Evolutionary conservation across 345 rosid species (phyloP), one percentile per base, ranked within the genome.

Genomic region (Streptanthus diversifolius): DNA sequence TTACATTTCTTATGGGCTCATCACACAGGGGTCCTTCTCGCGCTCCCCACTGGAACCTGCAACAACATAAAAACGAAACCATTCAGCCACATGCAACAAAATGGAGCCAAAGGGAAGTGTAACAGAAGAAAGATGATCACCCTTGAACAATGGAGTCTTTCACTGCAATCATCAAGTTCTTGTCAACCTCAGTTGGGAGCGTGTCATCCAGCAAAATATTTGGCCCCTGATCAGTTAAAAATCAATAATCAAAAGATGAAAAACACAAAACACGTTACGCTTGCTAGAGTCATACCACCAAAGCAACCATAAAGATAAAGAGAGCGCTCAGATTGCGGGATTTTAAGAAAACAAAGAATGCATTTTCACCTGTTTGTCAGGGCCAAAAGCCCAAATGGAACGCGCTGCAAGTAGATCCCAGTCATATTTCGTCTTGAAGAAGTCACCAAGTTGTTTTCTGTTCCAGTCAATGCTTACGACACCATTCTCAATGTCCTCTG

Each of bases 341-440:
- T 36, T 9, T 54, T 21, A 52, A 49, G 19, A 36, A 67, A 4
- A 56, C 4, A 58, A 72, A 56, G 47, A 32, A 66, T 61, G 45
- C 22, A 43, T 27, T 51, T 17, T 66, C 66, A 91, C 99, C 97
- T 91, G 98, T 83, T 88, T 91, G 78, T 91, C 98, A 75, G 97
- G 99, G 49, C 99, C 99, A 78, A 95, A 95, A 17, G 99, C 93
- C 97, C 99, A 95, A 72, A 95, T 90, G 33, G 99, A 95, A 67
- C 97, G 89, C 7, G 97, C 95, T 7, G 99, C 99, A 66, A 91
- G 96, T 78, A 91, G 73, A 84, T 95, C 99, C 99, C 99, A 95
- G 69, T 88, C 97, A 80, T 91, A 95, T 68, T 86, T 91, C 68
- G 92, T 85, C 81, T 84, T 87, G 76, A 95, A 91, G 83, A 95